These are phyloP conservation scores for cucumber (Cucumis sativus) DNA, from an alignment of 306 rosid genomes.

Conservation along the genomic window DNA sequence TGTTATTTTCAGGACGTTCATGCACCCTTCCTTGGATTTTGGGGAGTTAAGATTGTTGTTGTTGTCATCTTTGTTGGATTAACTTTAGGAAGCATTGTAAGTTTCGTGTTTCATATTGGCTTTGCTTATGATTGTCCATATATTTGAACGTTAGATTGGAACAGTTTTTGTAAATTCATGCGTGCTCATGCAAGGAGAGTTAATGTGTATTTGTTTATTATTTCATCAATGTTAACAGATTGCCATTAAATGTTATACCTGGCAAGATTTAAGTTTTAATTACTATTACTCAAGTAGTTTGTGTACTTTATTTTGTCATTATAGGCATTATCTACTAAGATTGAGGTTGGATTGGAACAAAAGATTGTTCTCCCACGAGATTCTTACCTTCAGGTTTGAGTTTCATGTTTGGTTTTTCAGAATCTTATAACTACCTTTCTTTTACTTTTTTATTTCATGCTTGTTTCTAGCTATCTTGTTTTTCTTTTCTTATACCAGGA, in stretches of 20 bases:
- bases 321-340: constrained; percentile 74
- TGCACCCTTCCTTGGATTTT: constrained; percentile 72
- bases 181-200: neutral
- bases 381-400: constrained; percentile 90
- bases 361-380: constrained; percentile 95
- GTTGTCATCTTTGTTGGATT: constrained; percentile 57
- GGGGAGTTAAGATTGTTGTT: constrained; percentile 74
- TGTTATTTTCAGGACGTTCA: constrained; percentile 60
- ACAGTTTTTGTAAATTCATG: neutral
- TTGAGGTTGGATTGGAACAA: constrained; percentile 91
- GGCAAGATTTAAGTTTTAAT: neutral
- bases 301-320: constrained; percentile 2
- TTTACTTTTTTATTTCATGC: neutral
- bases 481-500: constrained; percentile 38
- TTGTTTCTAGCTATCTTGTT: constrained; percentile 1
- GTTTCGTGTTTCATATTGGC: constrained; percentile 18
- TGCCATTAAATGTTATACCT: neutral
- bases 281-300: constrained; percentile 7
- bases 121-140: neutral
- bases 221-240: neutral
- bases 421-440: neutral
- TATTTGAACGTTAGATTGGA: neutral
- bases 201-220: neutral
- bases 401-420: constrained; percentile 8
- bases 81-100: constrained; percentile 86